Evolutionary conservation across 768 basidiomycete genomes (phyloP).

Genomic region (Leccinum broughii): DNA sequence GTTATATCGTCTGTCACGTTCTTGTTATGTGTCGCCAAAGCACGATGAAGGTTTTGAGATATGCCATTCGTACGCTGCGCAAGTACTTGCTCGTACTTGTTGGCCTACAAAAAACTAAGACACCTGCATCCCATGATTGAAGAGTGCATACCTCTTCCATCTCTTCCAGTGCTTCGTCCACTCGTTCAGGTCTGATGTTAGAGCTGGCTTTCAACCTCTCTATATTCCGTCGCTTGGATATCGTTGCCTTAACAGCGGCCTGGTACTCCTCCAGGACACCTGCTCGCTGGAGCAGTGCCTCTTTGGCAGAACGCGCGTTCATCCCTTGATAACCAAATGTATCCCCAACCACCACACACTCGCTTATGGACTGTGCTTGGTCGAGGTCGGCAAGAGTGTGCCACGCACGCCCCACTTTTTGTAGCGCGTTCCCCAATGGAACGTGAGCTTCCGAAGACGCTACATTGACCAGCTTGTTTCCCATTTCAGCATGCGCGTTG

Average conservation of each 20-base stretch:
- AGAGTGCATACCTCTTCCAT: conserved; percentile 74
- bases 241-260: conserved; percentile 87
- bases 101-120: conserved; percentile 57
- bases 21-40: conserved; percentile 80
- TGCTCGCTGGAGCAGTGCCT: conserved; percentile 87
- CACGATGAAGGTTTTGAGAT: conserved; percentile 88
- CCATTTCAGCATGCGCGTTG: conserved; percentile 80
- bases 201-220: conserved; percentile 85
- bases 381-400: conserved; percentile 88
- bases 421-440: conserved; percentile 78
- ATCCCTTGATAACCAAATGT: conserved; percentile 94
- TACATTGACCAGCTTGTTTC: conserved; percentile 87
- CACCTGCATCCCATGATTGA: neutral
- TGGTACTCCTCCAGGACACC: conserved; percentile 94
- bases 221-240: conserved; percentile 89
- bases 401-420: conserved; percentile 84
- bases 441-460: conserved; percentile 88
- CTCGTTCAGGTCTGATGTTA: conserved; percentile 81
- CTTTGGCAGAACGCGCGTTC: conserved; percentile 96
- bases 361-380: conserved; percentile 88
- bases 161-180: conserved; percentile 90
- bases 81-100: conserved; percentile 84
- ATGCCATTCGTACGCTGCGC: conserved; percentile 89
- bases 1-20: conserved; percentile 91
- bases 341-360: conserved; percentile 96